Evolutionary conservation across 2,329 filamentous ascomycete species (phyloP), one percentile per base, ranked within the genome.

Genomic region (Purpureocillium lavendulum): DNA sequence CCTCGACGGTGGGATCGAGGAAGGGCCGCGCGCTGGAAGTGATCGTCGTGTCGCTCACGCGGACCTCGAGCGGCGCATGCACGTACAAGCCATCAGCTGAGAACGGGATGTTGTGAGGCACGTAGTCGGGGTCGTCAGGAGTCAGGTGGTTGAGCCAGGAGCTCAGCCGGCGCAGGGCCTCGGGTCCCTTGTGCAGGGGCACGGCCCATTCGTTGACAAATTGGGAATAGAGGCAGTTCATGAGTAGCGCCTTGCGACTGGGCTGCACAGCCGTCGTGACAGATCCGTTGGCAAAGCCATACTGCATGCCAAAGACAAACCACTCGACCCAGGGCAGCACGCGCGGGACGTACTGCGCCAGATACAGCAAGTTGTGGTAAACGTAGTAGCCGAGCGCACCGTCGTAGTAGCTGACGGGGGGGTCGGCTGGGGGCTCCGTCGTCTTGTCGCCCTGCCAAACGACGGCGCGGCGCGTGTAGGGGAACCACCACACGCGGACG

Each of bases 171-270:
- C 70, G 74, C 33, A 98, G 77, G 7, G 87, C 89, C 62, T 96
- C 89, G 12, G 90, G 90, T 0, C 92, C 92, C 49, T 84, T 83
- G 46, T 79, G 69, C 1, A 98, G 71, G 1, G 92, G 90, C 7
- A 98, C 74, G 1, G 90, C 90, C 92, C 92, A 98, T 60, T 98
- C 92, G 60, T 98, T 96, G 48, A 98, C 92, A 53, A 87, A 95
- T 57, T 98, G 92, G n/a, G 85, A 90, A 69, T 96, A 98, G 6
- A 97, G 75, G 55, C 92, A 98, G 67, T 98, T 92, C 85, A 98
- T 90, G 38, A 96, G 71, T 34, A 97, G 75, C 11, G 88, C 90
- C 47, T 82, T 70, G 43, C 84, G 79, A 46, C 84, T 84, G 16
- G 83, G 80, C 61, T 96, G 84, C 14, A 96, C 77, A 6, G 84